Evolutionary conservation across 805 yeast genomes (phyloP), one percentile per base, ranked within the genome.

Genomic region (Candida germanica): DNA sequence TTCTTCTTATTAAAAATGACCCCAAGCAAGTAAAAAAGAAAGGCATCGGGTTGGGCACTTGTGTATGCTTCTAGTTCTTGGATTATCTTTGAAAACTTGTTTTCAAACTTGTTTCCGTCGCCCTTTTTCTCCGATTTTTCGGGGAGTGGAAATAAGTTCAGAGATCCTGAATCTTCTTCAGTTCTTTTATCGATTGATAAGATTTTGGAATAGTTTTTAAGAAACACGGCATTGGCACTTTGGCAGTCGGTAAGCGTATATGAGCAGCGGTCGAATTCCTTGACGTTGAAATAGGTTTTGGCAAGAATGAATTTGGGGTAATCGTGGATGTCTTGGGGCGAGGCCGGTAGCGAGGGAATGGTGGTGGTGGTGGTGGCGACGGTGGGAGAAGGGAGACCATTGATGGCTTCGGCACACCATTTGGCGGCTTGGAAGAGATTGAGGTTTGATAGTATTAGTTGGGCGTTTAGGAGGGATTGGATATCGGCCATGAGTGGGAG

Each of bases 221-320:
- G 57, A 51, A 89, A 93, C 21, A 59, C 31, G 3, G 80, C 75
- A 33, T 71, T 68, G 0, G 79, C 66, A 33, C 79, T 67, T 14
- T 48, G 54, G 33, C 81, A 76, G 11, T 69, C 67, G 37, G 67
- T 68, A 39, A 93, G 61, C 10, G 69, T 70, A 47, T 69, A 65
- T 4, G 83, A 77, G 38, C 89, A 84, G 18, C 98, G 62, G 39
- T 82, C 91, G 53, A 81, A 91, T 58, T 93, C 98, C 49, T 83
- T 80, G 51, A 87, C 79, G 50, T 79, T 83, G 65, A 91, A 87
- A 52, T 84, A 80, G 0, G 84, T 57, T 36, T 78, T 76, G 1
- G 91, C 96, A 18, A 87, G 63, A 11, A 75, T 45, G 18, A 83
- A 60, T 40, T 62, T 60, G 39, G 74, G 71, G 30, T 55, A 59